Percentiles rank a stretch among this genome's conserved stretches.
Conservation (phyloP, 192 early-diverging fungal species). For the Obelidium mucronatum region DNA sequence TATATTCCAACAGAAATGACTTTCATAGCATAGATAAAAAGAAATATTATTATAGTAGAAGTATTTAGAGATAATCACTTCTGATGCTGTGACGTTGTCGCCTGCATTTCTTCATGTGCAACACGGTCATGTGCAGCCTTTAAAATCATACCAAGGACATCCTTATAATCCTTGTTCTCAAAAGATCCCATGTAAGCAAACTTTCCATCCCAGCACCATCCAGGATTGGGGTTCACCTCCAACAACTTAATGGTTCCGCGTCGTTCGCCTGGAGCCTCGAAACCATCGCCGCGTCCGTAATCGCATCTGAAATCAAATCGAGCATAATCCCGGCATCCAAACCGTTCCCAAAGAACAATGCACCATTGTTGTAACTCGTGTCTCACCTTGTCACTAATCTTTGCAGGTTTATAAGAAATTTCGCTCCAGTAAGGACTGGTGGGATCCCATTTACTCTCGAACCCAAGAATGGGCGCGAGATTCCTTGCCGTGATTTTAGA, state of each 20-base stretch:
- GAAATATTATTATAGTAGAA: no score
- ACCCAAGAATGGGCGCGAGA: slow-evolving; percentile 63
- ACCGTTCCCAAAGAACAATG: slow-evolving; percentile 55
- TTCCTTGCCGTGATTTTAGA: slow-evolving; percentile 47
- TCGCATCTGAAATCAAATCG: slow-evolving; percentile 59
- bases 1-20: no score
- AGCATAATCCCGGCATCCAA: slow-evolving; percentile 62
- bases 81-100: background rate
- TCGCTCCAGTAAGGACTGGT: slow-evolving; percentile 61
- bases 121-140: slow-evolving; percentile 47
- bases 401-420: slow-evolving; percentile 52
- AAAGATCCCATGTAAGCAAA: slow-evolving; percentile 63
- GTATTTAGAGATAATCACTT: no score
- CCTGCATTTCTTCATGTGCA: slow-evolving; percentile 12
- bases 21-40: no score
- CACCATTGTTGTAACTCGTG: slow-evolving; percentile 42
- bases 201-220: slow-evolving; percentile 70
- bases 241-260: slow-evolving; percentile 56
- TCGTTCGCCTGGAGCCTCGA: slow-evolving; percentile 27
- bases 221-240: slow-evolving; percentile 66
- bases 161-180: slow-evolving; percentile 50
- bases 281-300: slow-evolving; percentile 26
- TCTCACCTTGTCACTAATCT: slow-evolving; percentile 31
- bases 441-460: slow-evolving; percentile 68
- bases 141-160: slow-evolving; percentile 57